Conservation (phyloP, 2,329 filamentous ascomycete species). For the Lasiodiplodia theobromae region DNA sequence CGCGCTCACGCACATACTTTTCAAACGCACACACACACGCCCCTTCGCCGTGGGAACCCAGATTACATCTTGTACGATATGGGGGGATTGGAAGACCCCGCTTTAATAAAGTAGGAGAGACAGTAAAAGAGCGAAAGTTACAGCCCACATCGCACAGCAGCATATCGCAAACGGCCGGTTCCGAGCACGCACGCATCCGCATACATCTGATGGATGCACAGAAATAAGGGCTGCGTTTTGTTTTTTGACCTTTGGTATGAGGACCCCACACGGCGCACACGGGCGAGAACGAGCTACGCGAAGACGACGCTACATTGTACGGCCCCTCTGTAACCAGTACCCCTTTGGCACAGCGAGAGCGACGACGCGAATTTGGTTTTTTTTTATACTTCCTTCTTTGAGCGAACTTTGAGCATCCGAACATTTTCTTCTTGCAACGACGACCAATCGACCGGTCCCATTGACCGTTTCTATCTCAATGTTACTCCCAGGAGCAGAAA, state of each 20-base stretch:
- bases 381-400: background rate
- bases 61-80: slow-evolving; percentile 2
- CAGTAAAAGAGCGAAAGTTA: background rate
- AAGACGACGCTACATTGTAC: background rate
- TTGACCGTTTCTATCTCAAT: background rate
- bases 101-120: background rate
- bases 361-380: background rate
- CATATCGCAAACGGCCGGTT: background rate
- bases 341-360: background rate
- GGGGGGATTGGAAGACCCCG: slow-evolving; percentile 3
- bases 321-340: background rate
- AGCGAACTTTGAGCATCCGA: background rate
- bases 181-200: background rate
- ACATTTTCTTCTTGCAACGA: background rate
- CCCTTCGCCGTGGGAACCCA: slow-evolving; percentile 1
- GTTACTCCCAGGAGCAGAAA: background rate
- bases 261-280: background rate
- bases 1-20: slow-evolving; percentile 16
- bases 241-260: slow-evolving; percentile 2
- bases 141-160: background rate
- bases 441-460: background rate
- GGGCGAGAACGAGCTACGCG: background rate
- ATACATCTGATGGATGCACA: background rate
- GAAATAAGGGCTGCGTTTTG: background rate
- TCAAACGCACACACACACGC: background rate